phyloP scores from a whole-genome alignment of 768 basidiomycete species.

The Suillus placidus region DNA sequence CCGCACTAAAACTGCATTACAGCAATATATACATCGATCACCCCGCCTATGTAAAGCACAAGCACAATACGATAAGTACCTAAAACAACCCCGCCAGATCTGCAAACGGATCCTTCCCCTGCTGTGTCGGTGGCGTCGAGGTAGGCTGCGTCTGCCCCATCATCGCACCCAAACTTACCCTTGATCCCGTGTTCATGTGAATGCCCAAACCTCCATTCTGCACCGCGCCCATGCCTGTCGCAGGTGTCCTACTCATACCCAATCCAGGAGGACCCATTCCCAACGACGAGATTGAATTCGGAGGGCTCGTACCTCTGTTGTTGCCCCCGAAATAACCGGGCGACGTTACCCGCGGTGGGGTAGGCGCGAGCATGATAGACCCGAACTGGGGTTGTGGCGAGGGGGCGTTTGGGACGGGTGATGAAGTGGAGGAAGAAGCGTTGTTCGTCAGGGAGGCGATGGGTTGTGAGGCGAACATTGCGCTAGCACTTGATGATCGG shows the following conservation, averaged over 20 bases:
- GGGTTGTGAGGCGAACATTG: slow-evolving; percentile 17
- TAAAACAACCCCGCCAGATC: slow-evolving; percentile 80
- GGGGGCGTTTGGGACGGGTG: slow-evolving; percentile 19
- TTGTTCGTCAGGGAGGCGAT: slow-evolving; percentile 28
- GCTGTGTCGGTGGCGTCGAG: slow-evolving; percentile 27
- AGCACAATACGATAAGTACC: slow-evolving; percentile 6
- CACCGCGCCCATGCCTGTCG: slow-evolving; percentile 1
- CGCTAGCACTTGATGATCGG: slow-evolving; percentile 5
- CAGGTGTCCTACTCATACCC: slow-evolving; percentile 11
- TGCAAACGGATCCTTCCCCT: slow-evolving; percentile 81
- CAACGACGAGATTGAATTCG: slow-evolving; percentile 12
- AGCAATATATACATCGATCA: background rate
- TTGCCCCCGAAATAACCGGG: slow-evolving; percentile 25
- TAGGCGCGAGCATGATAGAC: slow-evolving; percentile 46
- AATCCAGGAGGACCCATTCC: slow-evolving; percentile 19
- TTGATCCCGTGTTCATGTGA: background rate
- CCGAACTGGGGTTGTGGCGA: slow-evolving; percentile 34
- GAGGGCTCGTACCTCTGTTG: slow-evolving; percentile 16
- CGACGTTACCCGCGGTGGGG: slow-evolving; percentile 28
- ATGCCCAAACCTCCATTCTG: background rate
- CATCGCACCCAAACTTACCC: slow-evolving; percentile 8
- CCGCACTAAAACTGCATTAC: background rate
- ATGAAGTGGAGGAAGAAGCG: slow-evolving; percentile 29
- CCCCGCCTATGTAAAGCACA: background rate
- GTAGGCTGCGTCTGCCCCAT: slow-evolving; percentile 27